Evolutionary conservation across 2,329 filamentous ascomycete species (phyloP), one percentile per base, ranked within the genome.

Genomic region (Zymoseptoria ardabiliae): DNA sequence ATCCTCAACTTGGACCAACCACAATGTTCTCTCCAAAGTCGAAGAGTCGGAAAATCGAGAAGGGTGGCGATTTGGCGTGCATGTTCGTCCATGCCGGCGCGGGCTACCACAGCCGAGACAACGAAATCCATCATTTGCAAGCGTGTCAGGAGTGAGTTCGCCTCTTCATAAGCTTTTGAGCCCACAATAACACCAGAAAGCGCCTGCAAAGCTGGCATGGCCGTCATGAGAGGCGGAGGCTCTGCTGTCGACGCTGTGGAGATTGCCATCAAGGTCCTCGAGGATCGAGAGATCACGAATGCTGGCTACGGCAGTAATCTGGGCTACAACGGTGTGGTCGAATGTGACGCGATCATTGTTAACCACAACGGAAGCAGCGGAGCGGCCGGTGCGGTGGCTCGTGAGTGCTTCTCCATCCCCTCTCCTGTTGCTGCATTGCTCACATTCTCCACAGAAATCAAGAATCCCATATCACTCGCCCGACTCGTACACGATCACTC

Each of bases 11-110:
- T 2, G 35, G 13, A 55, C 54, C 10, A 9, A 52, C 30, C 53
- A 63, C 71, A 54, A 78, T 79, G 70, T 76, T 77, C 55, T 58
- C 57, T 10, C 58, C 45, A 51, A 58, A 28, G 25, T 35, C 54
- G 30, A 35, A 55, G 23, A 56, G 49, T 22, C 53, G 56, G n/a
- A 61, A 58, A 19, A 53, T 53, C 53, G 72, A 72, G 19, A 74
- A 77, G 63, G 58, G 58, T 7, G 68, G 69, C 25, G 78, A 82
- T 64, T 76, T 85, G 9, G 85, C 85, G 59, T 91, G 91, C 60
- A 93, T 99, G 56, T 97, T 96, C 73, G 87, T 99, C 51, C 94
- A 99, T 74, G 94, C 93, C 45, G 94, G 94, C 35, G 94, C 94
- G 17, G 94, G 94, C 3, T 99, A 90, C 69, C 94, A 99, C 73